phyloP scores from a whole-genome alignment of 2,329 filamentous ascomycete species.

The Sporothrix brunneoviolacea region DNA sequence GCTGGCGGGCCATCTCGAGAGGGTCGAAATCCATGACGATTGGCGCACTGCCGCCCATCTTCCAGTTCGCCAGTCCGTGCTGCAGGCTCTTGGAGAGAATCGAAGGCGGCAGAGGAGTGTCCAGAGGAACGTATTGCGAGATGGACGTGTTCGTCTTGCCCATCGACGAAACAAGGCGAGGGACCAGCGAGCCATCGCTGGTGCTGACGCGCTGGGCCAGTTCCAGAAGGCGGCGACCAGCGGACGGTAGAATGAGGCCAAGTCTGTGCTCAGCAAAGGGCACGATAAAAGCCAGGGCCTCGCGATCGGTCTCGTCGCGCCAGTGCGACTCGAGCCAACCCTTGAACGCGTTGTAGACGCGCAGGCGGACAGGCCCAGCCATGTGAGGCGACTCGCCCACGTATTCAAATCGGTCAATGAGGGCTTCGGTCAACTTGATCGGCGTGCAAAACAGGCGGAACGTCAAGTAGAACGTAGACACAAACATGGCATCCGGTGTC shows the following conservation, averaged over 20 bases:
- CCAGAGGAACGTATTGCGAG: slow-evolving; percentile 61
- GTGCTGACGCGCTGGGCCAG: slow-evolving; percentile 70
- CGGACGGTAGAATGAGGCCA: slow-evolving; percentile 60
- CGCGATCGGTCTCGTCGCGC: slow-evolving; percentile 72
- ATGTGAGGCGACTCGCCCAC: slow-evolving; percentile 70
- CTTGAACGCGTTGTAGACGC: slow-evolving; percentile 96
- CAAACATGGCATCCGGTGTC: slow-evolving; percentile 84
- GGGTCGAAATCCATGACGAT: slow-evolving; percentile 87
- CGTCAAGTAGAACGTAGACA: slow-evolving; percentile 91
- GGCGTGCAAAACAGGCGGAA: slow-evolving; percentile 90
- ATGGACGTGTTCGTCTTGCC: slow-evolving; percentile 78
- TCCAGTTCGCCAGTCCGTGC: slow-evolving; percentile 65
- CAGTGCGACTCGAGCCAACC: slow-evolving; percentile 96
- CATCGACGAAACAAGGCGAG: slow-evolving; percentile 75
- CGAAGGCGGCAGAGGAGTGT: slow-evolving; percentile 64
- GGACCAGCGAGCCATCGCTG: slow-evolving; percentile 67
- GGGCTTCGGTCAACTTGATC: slow-evolving; percentile 64
- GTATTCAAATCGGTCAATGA: slow-evolving; percentile 92
- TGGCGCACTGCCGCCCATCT: slow-evolving; percentile 57
- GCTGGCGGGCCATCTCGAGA: slow-evolving; percentile 80
- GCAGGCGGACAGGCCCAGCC: slow-evolving; percentile 73
- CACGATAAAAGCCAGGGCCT: slow-evolving; percentile 68
- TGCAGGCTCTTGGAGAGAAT: slow-evolving; percentile 71
- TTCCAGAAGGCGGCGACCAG: slow-evolving; percentile 73
- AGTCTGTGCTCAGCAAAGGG: slow-evolving; percentile 74